Conservation (phyloP, 2,329 filamentous ascomycete genomes). For the Exophiala lecanii-corni region DNA sequence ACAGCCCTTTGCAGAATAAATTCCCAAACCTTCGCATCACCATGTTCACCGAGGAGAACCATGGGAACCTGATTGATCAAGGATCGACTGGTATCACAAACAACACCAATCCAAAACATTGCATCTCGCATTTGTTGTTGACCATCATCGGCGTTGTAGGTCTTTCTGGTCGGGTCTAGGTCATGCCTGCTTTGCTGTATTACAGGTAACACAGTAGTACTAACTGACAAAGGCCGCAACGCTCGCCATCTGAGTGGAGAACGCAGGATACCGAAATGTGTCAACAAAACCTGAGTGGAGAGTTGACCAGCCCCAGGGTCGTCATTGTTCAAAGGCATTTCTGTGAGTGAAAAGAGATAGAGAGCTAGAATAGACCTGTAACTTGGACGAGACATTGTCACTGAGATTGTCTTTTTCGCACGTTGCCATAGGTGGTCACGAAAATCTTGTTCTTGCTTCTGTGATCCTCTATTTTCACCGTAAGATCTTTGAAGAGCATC, state of each 20-base stretch:
- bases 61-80: not conserved
- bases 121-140: not conserved
- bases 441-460: not conserved
- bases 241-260: not conserved
- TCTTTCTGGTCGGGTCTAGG: not conserved
- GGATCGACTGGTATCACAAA: not conserved
- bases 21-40: not conserved
- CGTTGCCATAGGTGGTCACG: not conserved
- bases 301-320: not conserved
- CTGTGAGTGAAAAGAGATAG: not conserved
- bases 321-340: not conserved
- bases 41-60: not conserved
- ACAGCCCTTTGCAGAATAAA: not conserved
- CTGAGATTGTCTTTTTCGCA: not conserved
- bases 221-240: not conserved
- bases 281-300: not conserved
- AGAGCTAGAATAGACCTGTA: slow-evolving; percentile 1
- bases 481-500: not conserved
- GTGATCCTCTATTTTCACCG: not conserved
- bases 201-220: not conserved
- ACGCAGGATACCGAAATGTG: not conserved
- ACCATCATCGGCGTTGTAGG: not conserved
- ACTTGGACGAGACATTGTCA: not conserved
- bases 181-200: not conserved
- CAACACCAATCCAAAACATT: not conserved